phyloP scores from a whole-genome alignment of 2,329 filamentous ascomycete genomes.

The Trichoderma harzianum region DNA sequence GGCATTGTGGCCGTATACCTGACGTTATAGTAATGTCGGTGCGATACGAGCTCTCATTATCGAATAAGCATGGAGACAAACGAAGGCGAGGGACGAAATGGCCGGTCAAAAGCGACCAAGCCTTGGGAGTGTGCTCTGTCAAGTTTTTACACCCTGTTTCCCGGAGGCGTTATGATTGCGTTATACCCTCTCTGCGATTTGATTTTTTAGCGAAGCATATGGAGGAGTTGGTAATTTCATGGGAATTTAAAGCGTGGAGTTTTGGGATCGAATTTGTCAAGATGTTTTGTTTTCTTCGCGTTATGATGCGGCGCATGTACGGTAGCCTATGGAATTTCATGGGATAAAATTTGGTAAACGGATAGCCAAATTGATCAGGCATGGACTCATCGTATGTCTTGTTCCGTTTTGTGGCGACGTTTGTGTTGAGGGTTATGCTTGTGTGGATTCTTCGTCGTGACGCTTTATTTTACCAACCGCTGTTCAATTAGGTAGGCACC shows the following conservation, averaged over 20 bases:
- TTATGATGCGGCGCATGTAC: neutral
- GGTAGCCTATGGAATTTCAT: neutral
- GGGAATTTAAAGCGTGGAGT: neutral
- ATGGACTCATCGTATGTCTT: neutral
- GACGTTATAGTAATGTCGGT: neutral
- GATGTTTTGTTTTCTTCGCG: neutral
- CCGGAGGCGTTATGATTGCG: slow-evolving; percentile 1
- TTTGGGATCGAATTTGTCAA: neutral
- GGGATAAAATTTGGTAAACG: neutral
- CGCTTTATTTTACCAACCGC: neutral
- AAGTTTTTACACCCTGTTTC: neutral
- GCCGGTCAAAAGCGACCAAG: neutral
- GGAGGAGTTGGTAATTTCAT: neutral
- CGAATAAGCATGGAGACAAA: neutral
- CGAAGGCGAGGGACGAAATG: neutral
- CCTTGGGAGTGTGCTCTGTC: neutral
- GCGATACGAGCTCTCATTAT: neutral
- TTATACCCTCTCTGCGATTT: slow-evolving; percentile 1
- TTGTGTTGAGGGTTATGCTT: neutral
- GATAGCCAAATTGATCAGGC: neutral
- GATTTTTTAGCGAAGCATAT: slow-evolving; percentile 8
- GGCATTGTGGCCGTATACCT: neutral
- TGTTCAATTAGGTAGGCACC: neutral
- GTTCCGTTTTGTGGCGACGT: neutral
- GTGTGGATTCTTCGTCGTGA: neutral